phyloP scores from a whole-genome alignment of 2,329 filamentous ascomycete genomes.

The Pseudogymnoascus sp. region DNA sequence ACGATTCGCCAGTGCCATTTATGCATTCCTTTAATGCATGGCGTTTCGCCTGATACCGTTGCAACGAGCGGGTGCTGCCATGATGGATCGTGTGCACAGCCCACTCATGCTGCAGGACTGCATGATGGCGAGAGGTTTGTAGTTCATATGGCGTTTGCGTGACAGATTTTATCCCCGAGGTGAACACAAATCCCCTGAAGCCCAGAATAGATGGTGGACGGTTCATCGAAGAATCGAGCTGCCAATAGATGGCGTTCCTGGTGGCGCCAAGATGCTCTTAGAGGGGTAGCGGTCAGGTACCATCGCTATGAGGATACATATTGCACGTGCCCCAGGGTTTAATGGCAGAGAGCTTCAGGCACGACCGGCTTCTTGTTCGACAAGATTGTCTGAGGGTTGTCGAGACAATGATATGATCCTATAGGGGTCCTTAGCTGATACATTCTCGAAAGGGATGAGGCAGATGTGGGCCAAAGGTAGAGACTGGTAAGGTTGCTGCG shows the following conservation, averaged over 20 bases:
- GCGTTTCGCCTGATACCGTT: neutral
- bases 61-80: neutral
- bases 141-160: neutral
- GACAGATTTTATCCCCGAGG: neutral
- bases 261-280: neutral
- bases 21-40: neutral
- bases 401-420: neutral
- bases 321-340: neutral
- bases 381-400: neutral
- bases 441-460: neutral
- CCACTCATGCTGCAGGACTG: neutral
- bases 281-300: neutral
- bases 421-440: neutral
- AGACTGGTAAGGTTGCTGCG: neutral
- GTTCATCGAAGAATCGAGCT: neutral
- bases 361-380: neutral
- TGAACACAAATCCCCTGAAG: neutral
- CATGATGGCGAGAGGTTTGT: neutral
- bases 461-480: neutral
- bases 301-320: constrained; percentile 1
- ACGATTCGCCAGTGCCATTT: neutral
- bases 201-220: neutral
- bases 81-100: neutral
- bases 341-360: neutral
- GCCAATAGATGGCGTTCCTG: neutral